These are phyloP conservation scores for Arachis monticola DNA, from an alignment of 331 rosid species.

Conservation along the genomic window DNA sequence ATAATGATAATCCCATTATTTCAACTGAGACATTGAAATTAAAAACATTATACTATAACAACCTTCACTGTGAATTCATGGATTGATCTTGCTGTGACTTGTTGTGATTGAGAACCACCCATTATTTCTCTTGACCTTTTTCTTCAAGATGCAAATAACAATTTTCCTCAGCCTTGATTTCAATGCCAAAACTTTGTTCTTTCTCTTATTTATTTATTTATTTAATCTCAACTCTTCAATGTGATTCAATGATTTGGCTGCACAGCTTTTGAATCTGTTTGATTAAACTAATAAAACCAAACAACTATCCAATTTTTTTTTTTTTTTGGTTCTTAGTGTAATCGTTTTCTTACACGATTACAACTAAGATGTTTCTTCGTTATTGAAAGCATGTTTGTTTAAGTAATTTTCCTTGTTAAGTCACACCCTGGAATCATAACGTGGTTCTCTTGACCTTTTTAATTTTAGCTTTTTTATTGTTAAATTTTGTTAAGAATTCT, in stretches of 20 bases:
- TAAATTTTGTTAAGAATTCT: too few relatives aligned
- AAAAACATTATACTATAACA: neutral
- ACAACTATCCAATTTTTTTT: neutral
- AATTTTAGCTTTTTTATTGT: neutral
- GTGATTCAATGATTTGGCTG: neutral
- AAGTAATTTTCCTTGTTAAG: constrained; percentile 1
- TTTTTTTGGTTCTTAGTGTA: neutral
- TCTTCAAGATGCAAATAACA: constrained; percentile 3
- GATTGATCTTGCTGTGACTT: constrained; percentile 60
- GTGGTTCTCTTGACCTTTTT: constrained; percentile 34
- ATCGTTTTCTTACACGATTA: neutral
- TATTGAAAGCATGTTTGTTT: neutral
- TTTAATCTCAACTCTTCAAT: neutral
- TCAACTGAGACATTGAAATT: too few relatives aligned
- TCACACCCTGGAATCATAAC: constrained; percentile 43
- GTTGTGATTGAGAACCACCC: constrained; percentile 83
- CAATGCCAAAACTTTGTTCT: neutral
- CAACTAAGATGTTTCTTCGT: constrained; percentile 12
- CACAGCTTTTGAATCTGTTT: neutral
- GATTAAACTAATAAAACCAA: neutral
- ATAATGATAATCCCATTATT: neutral
- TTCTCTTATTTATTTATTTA: neutral
- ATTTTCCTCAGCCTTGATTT: neutral
- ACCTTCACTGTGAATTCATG: constrained; percentile 92
- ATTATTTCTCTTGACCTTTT: constrained; percentile 32